Evolutionary conservation across 257 asterid genomes (phyloP).

Genomic region (Przewalskia tangutica): DNA sequence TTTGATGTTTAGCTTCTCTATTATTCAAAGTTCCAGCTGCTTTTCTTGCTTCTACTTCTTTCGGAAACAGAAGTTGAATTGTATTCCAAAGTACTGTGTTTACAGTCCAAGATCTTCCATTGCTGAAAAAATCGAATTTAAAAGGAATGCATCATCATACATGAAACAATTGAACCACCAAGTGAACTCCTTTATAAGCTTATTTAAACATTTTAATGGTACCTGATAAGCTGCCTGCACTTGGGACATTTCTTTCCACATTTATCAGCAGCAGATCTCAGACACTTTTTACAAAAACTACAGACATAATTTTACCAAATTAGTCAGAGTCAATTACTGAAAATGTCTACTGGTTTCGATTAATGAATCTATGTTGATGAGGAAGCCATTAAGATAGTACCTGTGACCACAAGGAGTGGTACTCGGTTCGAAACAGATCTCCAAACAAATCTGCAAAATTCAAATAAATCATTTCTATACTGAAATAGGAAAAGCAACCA

Average conservation of each 20-base stretch:
- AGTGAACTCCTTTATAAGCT: not conserved
- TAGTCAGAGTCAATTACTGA: not conserved
- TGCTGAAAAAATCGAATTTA: slow-evolving; percentile 34
- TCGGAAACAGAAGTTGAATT: slow-evolving; percentile 78
- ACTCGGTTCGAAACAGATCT: slow-evolving; percentile 89
- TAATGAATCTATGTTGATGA: not conserved
- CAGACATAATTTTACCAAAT: not conserved
- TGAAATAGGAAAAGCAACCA: not conserved
- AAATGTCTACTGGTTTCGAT: not conserved
- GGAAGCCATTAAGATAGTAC: slow-evolving; percentile 18
- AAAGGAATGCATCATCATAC: not conserved
- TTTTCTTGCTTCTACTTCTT: slow-evolving; percentile 74
- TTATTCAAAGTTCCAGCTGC: slow-evolving; percentile 14
- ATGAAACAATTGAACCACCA: not conserved
- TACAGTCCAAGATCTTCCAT: slow-evolving; percentile 71
- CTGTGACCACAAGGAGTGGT: slow-evolving; percentile 99
- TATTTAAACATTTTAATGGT: not conserved
- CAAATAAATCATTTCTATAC: not conserved
- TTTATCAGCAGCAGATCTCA: slow-evolving; percentile 82
- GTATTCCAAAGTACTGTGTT: slow-evolving; percentile 98
- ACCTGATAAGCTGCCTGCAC: slow-evolving; percentile 94
- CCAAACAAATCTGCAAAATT: slow-evolving; percentile 76
- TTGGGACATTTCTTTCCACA: slow-evolving; percentile 97
- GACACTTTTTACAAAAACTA: slow-evolving; percentile 80
- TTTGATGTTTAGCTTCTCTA: slow-evolving; percentile 11